These are phyloP conservation scores for Anisodus tanguticus DNA, from an alignment of 257 asterid genomes.

Conservation along the genomic window DNA sequence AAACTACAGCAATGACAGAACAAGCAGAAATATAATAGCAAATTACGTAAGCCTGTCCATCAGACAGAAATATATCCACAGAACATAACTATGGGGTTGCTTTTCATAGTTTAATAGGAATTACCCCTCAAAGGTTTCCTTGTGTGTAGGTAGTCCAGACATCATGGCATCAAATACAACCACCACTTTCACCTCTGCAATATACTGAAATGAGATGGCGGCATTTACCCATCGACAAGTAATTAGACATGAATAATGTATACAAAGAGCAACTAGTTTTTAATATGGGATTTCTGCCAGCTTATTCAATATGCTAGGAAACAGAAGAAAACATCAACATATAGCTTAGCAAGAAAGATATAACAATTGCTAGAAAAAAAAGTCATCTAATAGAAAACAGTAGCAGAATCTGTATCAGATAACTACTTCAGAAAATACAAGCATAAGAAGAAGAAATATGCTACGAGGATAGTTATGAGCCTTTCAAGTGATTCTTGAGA, in stretches of 20 bases:
- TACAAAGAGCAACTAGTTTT: slow-evolving; percentile 1
- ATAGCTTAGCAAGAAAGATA: slow-evolving; percentile 9
- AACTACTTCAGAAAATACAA: slow-evolving; percentile 3
- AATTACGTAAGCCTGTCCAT: neutral
- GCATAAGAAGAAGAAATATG: neutral
- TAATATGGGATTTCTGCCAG: neutral
- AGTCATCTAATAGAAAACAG: neutral
- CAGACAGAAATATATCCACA: slow-evolving; percentile 1
- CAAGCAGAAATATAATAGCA: slow-evolving; percentile 12
- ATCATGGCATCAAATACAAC: slow-evolving; percentile 96
- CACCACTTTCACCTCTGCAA: slow-evolving; percentile 95
- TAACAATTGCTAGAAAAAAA: neutral
- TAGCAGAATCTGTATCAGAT: neutral
- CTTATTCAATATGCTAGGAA: slow-evolving; percentile 14
- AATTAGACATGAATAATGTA: slow-evolving; percentile 2
- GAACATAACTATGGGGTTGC: neutral
- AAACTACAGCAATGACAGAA: neutral
- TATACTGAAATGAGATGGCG: slow-evolving; percentile 36
- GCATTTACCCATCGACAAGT: slow-evolving; percentile 9
- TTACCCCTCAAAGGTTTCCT: slow-evolving; percentile 87
- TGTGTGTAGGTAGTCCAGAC: slow-evolving; percentile 88
- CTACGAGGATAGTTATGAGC: neutral
- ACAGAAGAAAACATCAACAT: neutral
- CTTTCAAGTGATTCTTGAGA: neutral
- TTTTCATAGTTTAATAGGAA: slow-evolving; percentile 31